phyloP scores from a whole-genome alignment of 129 eudicot genomes.

The Flaveria ramosissima region DNA sequence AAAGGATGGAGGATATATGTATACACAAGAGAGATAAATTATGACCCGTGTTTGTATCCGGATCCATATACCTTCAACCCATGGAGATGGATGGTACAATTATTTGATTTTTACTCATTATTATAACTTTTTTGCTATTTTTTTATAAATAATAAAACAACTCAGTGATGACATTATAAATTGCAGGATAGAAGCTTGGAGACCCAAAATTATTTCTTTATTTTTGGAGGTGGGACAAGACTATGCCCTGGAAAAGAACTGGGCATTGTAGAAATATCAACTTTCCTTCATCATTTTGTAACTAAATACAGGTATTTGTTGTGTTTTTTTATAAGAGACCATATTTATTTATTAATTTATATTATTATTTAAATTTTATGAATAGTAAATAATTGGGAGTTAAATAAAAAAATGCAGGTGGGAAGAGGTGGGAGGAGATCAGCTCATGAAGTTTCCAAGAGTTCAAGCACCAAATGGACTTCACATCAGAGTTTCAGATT shows the following conservation, averaged over 20 bases:
- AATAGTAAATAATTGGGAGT: background rate
- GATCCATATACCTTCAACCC: conserved; percentile 66
- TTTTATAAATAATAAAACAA: background rate
- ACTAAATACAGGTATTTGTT: conserved; percentile 55
- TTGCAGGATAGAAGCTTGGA: conserved; percentile 60
- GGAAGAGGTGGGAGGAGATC: conserved; percentile 92
- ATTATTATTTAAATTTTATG: background rate
- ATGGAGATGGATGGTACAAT: conserved; percentile 68
- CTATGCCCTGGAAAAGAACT: conserved; percentile 71
- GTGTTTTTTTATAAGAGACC: background rate
- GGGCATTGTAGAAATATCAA: conserved; percentile 45
- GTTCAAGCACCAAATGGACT: conserved; percentile 98
- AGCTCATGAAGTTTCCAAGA: conserved; percentile 90
- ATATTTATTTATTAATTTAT: background rate
- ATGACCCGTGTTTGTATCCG: conserved; percentile 55
- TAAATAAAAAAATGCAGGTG: conserved; percentile 50
- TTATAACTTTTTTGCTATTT: background rate
- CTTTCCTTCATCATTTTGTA: conserved; percentile 67
- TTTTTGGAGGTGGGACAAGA: conserved; percentile 66
- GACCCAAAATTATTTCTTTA: conserved; percentile 40
- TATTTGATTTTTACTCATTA: background rate
- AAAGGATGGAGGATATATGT: conserved; percentile 75
- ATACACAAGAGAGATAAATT: conserved; percentile 69
- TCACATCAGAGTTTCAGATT: conserved; percentile 66
- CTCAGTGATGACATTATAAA: background rate